phyloP scores from a whole-genome alignment of 2,329 filamentous ascomycete genomes.

The Sphaerulina vaccinii region DNA sequence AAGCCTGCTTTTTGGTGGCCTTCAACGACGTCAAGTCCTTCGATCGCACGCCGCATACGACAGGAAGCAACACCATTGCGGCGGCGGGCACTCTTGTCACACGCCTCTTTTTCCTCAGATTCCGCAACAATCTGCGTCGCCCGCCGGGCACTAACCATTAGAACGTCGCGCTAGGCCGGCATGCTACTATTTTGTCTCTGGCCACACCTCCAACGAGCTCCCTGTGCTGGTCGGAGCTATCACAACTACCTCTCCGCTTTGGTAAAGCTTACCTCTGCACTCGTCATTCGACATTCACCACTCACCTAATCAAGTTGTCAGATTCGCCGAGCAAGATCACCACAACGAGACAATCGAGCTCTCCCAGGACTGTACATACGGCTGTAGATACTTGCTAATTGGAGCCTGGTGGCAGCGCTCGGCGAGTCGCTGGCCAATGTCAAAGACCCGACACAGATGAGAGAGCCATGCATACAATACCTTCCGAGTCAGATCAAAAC shows the following conservation, averaged over 20 bases:
- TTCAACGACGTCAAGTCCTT: slow-evolving; percentile 24
- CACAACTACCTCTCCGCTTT: slow-evolving; percentile 26
- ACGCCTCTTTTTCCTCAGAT: slow-evolving; percentile 7
- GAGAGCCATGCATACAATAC: slow-evolving; percentile 32
- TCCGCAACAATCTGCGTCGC: slow-evolving; percentile 12
- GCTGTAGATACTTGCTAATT: slow-evolving; percentile 13
- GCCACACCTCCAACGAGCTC: slow-evolving; percentile 22
- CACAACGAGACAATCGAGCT: slow-evolving; percentile 7
- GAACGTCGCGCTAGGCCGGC: slow-evolving; percentile 14
- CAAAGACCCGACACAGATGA: slow-evolving; percentile 19
- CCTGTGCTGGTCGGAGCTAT: slow-evolving; percentile 26
- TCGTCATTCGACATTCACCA: slow-evolving; percentile 27
- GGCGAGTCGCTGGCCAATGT: slow-evolving; percentile 29
- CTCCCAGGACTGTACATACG: slow-evolving; percentile 8
- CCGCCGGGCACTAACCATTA: slow-evolving; percentile 8
- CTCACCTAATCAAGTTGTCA: slow-evolving; percentile 3
- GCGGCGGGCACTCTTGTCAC: slow-evolving; percentile 6
- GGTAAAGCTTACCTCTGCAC: slow-evolving; percentile 24
- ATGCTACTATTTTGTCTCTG: slow-evolving; percentile 21
- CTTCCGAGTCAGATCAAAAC: slow-evolving; percentile 21
- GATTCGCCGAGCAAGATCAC: slow-evolving; percentile 9
- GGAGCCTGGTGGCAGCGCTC: slow-evolving; percentile 13
- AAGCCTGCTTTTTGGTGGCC: slow-evolving; percentile 22
- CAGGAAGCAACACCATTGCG: slow-evolving; percentile 12
- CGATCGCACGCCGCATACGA: slow-evolving; percentile 26